Conservation (phyloP, 2,329 filamentous ascomycete species). For the Ophiognomonia clavigignenti-juglandacearum region DNA sequence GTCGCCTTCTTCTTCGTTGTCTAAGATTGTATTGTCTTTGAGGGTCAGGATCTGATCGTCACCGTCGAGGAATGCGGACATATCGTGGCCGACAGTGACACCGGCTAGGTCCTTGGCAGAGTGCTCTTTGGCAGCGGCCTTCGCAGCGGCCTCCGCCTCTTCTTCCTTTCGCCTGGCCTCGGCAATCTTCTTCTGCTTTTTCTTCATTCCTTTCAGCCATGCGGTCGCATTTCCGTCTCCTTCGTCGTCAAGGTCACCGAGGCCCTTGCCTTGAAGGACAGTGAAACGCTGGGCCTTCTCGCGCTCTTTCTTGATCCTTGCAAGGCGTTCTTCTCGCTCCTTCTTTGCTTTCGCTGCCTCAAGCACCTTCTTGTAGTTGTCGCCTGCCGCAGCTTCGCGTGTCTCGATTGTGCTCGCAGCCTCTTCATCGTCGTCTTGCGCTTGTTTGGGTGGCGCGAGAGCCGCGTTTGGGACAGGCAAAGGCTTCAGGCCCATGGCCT, state of each 20-base stretch:
- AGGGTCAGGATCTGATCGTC: constrained; percentile 88
- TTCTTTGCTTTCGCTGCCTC: constrained; percentile 73
- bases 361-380: constrained; percentile 63
- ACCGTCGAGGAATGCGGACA: constrained; percentile 73
- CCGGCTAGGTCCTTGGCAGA: constrained; percentile 82
- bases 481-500: constrained; percentile 84
- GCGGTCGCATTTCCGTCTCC: constrained; percentile 71
- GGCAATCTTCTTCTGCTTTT: constrained; percentile 86
- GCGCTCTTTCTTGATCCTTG: constrained; percentile 79
- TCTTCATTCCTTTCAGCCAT: constrained; percentile 88
- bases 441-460: constrained; percentile 30
- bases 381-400: constrained; percentile 65
- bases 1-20: constrained; percentile 81
- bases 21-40: constrained; percentile 85
- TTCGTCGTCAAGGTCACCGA: constrained; percentile 69
- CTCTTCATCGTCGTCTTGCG: constrained; percentile 59
- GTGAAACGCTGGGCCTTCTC: constrained; percentile 75
- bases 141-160: constrained; percentile 74
- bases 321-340: constrained; percentile 74
- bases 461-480: constrained; percentile 72
- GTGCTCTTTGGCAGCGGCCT: constrained; percentile 64
- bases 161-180: constrained; percentile 67
- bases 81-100: constrained; percentile 86
- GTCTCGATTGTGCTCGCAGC: constrained; percentile 78
- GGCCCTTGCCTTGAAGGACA: constrained; percentile 73